Percentiles rank a stretch among this genome's conserved stretches.
Evolutionary conservation across 768 basidiomycete genomes (phyloP).

Genomic region (Butyriboletus loyo): DNA sequence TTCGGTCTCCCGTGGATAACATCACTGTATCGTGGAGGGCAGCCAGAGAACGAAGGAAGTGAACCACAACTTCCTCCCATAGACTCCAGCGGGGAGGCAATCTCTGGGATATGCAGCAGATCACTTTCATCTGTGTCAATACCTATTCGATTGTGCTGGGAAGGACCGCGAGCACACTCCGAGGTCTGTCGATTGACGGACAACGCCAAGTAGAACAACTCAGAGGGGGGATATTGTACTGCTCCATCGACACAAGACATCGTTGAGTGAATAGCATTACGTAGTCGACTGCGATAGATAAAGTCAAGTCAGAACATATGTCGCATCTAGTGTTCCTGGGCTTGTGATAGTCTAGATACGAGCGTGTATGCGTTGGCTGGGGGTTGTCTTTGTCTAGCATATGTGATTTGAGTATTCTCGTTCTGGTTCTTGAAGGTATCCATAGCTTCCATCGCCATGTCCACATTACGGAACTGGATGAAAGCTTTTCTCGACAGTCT

Average conservation of each 20-base stretch:
- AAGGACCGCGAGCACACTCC: no score
- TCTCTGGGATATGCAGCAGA: background rate
- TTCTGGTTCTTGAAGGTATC: conserved; percentile 33
- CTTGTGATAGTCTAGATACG: conserved; percentile 21
- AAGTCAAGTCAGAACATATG: background rate
- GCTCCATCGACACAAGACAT: background rate
- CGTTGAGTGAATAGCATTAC: background rate
- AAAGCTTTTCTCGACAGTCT: conserved; percentile 41
- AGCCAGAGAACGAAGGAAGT: background rate
- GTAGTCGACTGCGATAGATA: background rate
- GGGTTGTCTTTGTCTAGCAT: conserved; percentile 17
- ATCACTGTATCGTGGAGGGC: background rate
- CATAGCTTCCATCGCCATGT: conserved; percentile 49
- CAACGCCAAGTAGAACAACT: background rate
- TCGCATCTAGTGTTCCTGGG: conserved; percentile 2
- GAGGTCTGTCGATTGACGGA: background rate
- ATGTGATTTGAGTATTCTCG: conserved; percentile 5
- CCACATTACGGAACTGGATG: conserved; percentile 47
- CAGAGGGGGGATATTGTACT: background rate
- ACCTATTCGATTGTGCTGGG: background rate
- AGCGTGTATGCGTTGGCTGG: conserved; percentile 1
- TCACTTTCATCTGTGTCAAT: background rate
- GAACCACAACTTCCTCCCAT: background rate
- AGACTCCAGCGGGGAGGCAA: background rate
- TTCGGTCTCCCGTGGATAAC: background rate